Base-by-base conservation (phyloP, 2,329 filamentous ascomycete species). In the Alternaria viburni region DNA sequence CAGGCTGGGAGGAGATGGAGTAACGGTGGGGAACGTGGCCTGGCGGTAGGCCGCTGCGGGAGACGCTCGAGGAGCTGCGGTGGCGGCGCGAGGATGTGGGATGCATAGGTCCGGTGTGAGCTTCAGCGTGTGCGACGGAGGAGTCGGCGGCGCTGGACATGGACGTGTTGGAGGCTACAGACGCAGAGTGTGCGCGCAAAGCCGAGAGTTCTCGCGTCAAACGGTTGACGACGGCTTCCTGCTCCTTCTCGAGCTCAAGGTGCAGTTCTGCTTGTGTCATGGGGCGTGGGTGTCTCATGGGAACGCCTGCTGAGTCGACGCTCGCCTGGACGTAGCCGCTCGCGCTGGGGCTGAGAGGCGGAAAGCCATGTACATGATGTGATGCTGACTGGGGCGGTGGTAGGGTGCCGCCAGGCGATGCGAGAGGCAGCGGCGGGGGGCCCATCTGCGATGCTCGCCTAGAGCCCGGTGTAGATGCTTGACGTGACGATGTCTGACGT, bases 141-240 rank as follows among this genome's bases (percentile, higher is more conserved):
- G 81, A 74, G 52, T 88, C 86, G 47, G 84, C 82, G 36, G 80
- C 77, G 62, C 83, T 67, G 3, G 68, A 70, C 19, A 66, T 61
- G 9, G 68, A 70, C 5, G 66, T 55, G 8, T 86, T 90, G 9
- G 87, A 89, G 52, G 87, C 87, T 26, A 89, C 87, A 1, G 87
- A 89, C 6, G 87, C 86, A 9, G 88, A 88, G 74, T 88, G 88
- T 23, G 88, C 87, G 62, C 94, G 91, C n/a, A 98, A 88, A 56
- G 93, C 85, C 15, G 91, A 90, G 36, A 98, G 88, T 78, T 98
- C 95, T 61, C 95, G 91, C 1, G 93, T 97, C 30, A 98, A 86
- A 32, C 95, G 93, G 82, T 98, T 98, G 64, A 97, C 94, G 73
- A 97, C 91, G 36, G 93, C 92, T 80, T 98, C 95, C 74, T 98